Conservation (phyloP, 208 protist species). For the Leishmania turanica region DNA sequence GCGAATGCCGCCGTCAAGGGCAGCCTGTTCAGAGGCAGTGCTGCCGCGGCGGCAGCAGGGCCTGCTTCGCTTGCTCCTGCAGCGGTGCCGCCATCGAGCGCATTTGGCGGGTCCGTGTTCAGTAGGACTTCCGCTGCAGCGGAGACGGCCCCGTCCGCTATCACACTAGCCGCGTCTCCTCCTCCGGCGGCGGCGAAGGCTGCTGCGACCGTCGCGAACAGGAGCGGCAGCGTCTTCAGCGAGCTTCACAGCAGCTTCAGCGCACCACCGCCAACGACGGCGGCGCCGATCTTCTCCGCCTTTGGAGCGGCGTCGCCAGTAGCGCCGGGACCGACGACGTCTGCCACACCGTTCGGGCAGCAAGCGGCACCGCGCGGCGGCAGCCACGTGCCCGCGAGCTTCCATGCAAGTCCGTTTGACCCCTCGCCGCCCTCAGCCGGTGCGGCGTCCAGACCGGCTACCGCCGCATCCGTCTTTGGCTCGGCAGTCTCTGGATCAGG, state of each 20-base stretch:
- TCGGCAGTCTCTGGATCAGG: background rate
- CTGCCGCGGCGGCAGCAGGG: background rate
- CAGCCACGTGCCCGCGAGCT: background rate
- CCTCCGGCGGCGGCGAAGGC: background rate
- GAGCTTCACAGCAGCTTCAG: background rate
- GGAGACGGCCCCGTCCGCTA: background rate
- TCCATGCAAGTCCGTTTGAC: background rate
- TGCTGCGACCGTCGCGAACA: background rate
- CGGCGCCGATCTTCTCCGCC: background rate
- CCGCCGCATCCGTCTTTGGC: slow-evolving; percentile 2
- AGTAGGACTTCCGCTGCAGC: background rate
- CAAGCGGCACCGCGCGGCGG: background rate
- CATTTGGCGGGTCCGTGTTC: background rate
- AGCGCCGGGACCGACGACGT: background rate
- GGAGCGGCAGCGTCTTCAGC: slow-evolving; percentile 1
- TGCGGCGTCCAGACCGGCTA: background rate
- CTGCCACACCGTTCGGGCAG: background rate
- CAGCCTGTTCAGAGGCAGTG: background rate
- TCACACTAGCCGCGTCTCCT: background rate
- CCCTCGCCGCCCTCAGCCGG: too few species aligned
- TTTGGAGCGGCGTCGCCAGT: background rate
- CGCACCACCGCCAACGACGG: background rate
- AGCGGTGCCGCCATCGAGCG: background rate
- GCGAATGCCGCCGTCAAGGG: background rate
- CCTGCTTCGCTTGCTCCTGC: background rate